Percentiles rank a stretch among this genome's conserved stretches.
phyloP scores from a whole-genome alignment of 331 rosid species.

The Saraca asoca region DNA sequence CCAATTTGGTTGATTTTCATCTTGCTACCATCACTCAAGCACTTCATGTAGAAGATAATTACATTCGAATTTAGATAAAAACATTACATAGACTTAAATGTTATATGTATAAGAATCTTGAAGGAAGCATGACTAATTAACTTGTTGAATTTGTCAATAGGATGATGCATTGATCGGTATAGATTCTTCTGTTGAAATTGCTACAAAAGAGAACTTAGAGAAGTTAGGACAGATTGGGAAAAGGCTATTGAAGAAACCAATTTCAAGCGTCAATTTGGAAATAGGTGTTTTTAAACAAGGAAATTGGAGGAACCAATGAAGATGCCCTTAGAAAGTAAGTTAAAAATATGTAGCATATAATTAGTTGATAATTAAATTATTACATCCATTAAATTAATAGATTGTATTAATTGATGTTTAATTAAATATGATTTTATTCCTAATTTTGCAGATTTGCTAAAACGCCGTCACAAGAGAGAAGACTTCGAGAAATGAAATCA shows the following conservation, averaged over 20 bases:
- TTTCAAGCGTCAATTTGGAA: conserved; percentile 44
- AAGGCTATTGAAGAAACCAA: conserved; percentile 38
- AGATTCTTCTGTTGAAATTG: conserved; percentile 39
- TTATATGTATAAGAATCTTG: too few species aligned
- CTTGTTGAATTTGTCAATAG: conserved; percentile 8
- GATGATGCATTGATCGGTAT: conserved; percentile 45
- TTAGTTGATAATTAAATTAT: too few species aligned
- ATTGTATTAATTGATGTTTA: too few species aligned
- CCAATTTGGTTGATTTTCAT: conserved; percentile 38
- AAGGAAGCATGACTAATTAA: too few species aligned
- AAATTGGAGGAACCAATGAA: too few species aligned
- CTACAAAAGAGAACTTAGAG: conserved; percentile 39
- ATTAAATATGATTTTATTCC: too few species aligned
- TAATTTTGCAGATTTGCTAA: conserved; percentile 25
- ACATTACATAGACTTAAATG: too few species aligned
- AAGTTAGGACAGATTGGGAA: conserved; percentile 39
- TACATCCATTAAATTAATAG: too few species aligned
- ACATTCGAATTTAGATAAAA: conserved; percentile 43
- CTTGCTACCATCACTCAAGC: conserved; percentile 37
- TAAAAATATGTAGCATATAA: too few species aligned
- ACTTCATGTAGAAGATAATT: conserved; percentile 17
- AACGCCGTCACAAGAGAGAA: conserved; percentile 13
- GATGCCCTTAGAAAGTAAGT: too few species aligned
- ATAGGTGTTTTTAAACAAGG: conserved; percentile 30
- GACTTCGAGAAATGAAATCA: neutral